Evolutionary conservation across 352 stramenopile genomes (phyloP), one percentile per base, ranked within the genome.

Genomic region (Globisporangium spinosum): DNA sequence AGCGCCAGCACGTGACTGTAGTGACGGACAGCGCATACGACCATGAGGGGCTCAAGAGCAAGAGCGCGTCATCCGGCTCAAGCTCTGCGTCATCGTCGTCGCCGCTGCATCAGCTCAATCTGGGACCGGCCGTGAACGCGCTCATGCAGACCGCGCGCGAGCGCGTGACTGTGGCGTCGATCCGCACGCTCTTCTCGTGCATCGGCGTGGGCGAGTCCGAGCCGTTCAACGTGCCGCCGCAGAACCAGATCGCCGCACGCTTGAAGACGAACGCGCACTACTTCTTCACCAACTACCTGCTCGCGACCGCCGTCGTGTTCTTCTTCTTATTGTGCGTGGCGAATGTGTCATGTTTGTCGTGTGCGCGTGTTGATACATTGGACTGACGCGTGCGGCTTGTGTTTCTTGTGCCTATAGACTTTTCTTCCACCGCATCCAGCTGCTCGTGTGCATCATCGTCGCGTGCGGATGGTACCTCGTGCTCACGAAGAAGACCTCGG

Each of bases 261-360:
- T 76, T 93, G 67, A 82, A 80, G 67, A 82, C 74, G 32, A 93
- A 93, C 77, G 73, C 72, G 63, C 78, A 78, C 69, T 93, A 80
- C 69, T 93, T 90, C 60, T 64, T 91, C 64, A 85, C 80, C 71
- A 93, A 93, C 70, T 93, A 93, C 60, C 23, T 93, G 62, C 71
- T 91, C 34, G 64, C 86, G 55, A 81, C 78, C 23, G 75, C 75
- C 59, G 70, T 74, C 25, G 70, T 90, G 57, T 89, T 91, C 67
- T 81, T 77, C 67, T 90, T 89, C 68, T 64, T 89, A 32, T 67
- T 91, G 80, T 90, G 29, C 27, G 77, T 72, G 34, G 13, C 20
- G 4, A 32, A 34, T 55, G 3, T 57, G 8, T 25, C 23, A 43
- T 12, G 40, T n/a, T 15, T 59, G 32, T 38, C 32, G 8, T 38